Base-by-base conservation (phyloP, 1,284 basidiomycete species). In the Somion occarium region DNA sequence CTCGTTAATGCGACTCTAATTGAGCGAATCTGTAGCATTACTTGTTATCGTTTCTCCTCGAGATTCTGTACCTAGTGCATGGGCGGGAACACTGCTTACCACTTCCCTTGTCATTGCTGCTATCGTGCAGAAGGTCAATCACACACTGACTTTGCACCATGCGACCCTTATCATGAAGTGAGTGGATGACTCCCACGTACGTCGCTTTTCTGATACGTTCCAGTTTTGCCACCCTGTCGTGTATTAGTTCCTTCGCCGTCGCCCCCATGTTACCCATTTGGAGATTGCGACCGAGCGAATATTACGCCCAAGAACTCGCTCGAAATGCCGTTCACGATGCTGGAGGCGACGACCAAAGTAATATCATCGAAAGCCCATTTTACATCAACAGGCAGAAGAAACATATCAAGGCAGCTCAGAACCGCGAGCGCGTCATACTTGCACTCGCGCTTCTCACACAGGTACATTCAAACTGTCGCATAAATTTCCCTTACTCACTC, bases 171-270 rank as follows among this genome's bases (percentile, higher is more conserved):
- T 63, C 23, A 43, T 66, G 48, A 66, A 66, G 64, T 66, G 52
- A 50, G 62, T 51, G 18, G 20, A 11, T 15, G 9, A 13, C 25
- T 42, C 41, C 37, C 38, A 3, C 23, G 11, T 15, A 46, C 18
- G 24, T 46, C 30, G 22, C n/a, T 5, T 34, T 34, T 7, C 30
- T 34, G 15, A n/a, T 18, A 9, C 39, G 15, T 26, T 38, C 19
- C 46, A 66, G 64, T 46, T 66, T 64, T 44, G 59, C 61, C 5
- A 66, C 64, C 1, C 55, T 66, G 2, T 66, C 64, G 0, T 63
- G 61, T 51, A 64, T 66, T 41, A 63, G 64, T 52, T 65, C 63
- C 2, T 55, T 66, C 1, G 62, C 61, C 0, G 63, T 60, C 5
- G 64, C 64, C 1, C 64, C 64, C 0, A 61, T 61, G 23, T 50